These are phyloP conservation scores for Odontarrhena argentea DNA, from an alignment of 345 rosid genomes.

Conservation along the genomic window DNA sequence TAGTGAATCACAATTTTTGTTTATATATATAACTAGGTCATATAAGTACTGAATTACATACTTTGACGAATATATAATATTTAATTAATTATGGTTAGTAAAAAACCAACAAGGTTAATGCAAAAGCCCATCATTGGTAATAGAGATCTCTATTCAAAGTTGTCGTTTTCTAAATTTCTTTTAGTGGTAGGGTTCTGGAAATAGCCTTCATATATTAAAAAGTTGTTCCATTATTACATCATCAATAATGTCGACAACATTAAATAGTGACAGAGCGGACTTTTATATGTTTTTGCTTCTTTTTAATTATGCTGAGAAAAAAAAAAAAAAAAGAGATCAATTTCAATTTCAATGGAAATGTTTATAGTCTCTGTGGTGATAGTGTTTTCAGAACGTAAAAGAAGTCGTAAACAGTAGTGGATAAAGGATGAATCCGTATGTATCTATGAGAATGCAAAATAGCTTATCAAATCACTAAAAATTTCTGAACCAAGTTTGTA, in stretches of 20 bases:
- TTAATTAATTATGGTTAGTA: not conserved
- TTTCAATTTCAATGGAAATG: not conserved
- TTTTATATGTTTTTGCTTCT: constrained; percentile 12
- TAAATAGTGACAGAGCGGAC: constrained; percentile 23
- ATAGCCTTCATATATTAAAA: constrained; percentile 5
- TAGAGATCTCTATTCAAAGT: constrained; percentile 23
- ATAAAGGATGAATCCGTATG: constrained; percentile 11
- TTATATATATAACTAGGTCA: not conserved
- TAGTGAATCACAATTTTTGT: constrained; percentile 9
- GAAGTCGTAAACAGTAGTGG: no score
- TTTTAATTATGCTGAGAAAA: not conserved
- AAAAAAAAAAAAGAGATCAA: not conserved
- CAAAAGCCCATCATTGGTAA: constrained; percentile 28
- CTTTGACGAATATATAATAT: constrained; percentile 15
- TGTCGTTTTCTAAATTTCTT: constrained; percentile 35
- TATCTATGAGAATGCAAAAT: constrained; percentile 12
- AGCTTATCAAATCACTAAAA: constrained; percentile 23
- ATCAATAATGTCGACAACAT: constrained; percentile 31
- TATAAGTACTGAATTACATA: not conserved
- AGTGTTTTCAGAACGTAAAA: no score
- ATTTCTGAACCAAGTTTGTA: constrained; percentile 10
- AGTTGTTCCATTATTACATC: constrained; percentile 31
- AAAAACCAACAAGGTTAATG: constrained; percentile 9
- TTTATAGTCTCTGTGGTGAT: no score
- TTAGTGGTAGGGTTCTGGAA: constrained; percentile 35